Conservation (phyloP, 1,284 basidiomycete genomes). For the Cutaneotrichosporon mucoides region DNA sequence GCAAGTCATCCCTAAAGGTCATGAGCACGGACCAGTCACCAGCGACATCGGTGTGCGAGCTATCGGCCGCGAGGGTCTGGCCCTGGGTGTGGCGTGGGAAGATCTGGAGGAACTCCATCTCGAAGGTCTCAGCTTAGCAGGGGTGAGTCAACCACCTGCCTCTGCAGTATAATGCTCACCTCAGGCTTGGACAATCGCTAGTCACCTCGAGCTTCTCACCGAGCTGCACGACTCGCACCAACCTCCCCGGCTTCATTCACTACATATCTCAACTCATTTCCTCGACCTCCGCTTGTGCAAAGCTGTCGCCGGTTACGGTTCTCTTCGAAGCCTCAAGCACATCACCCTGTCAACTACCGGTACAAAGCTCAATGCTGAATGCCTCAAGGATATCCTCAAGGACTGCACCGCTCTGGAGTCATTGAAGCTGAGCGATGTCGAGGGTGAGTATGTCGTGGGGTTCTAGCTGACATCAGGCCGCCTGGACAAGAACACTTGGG, state of each 20-base stretch:
- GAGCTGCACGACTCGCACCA: slow-evolving; percentile 2
- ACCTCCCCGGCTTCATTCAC: slow-evolving; percentile 11
- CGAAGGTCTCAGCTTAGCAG: slow-evolving; percentile 12
- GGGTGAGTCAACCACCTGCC: slow-evolving; percentile 16
- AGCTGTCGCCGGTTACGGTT: slow-evolving; percentile 21
- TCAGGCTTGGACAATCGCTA: slow-evolving; percentile 24
- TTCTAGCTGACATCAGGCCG: slow-evolving; percentile 21
- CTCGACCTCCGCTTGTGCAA: slow-evolving; percentile 23
- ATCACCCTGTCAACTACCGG: slow-evolving; percentile 27
- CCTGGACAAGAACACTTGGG: slow-evolving; percentile 33
- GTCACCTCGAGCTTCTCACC: slow-evolving; percentile 21
- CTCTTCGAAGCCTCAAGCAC: slow-evolving; percentile 20
- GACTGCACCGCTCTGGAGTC: slow-evolving; percentile 21
- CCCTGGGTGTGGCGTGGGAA: slow-evolving; percentile 30
- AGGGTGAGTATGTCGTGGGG: slow-evolving; percentile 13
- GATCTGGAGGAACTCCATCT: slow-evolving; percentile 21
- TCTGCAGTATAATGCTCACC: background rate
- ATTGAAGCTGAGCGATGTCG: slow-evolving; percentile 24
- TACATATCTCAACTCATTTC: slow-evolving; percentile 29
- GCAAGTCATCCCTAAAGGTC: background rate
- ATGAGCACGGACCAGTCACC: background rate
- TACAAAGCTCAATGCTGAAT: slow-evolving; percentile 27
- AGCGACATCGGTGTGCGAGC: slow-evolving; percentile 5
- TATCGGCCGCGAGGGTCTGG: slow-evolving; percentile 11
- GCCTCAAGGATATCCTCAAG: slow-evolving; percentile 23